phyloP scores from a whole-genome alignment of 192 early-diverging fungal genomes.

The Coemansia sp. region DNA sequence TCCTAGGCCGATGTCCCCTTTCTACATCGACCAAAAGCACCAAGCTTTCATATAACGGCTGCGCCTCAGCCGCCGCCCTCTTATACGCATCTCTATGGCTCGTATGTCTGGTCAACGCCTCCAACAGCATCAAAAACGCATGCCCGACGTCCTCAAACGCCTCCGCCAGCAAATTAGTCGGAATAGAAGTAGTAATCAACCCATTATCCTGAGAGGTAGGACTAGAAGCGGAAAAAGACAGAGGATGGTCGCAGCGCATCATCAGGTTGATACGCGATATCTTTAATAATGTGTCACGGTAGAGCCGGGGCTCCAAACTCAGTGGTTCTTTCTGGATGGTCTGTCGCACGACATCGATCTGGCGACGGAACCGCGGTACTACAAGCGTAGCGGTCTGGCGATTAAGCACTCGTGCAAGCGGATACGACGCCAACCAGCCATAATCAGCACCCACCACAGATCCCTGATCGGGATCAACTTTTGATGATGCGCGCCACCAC shows the following conservation, averaged over 20 bases:
- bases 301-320: constrained; percentile 51
- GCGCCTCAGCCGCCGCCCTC: constrained; percentile 35
- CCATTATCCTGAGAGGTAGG: not conserved
- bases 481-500: constrained; percentile 40
- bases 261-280: constrained; percentile 34
- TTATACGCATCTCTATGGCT: constrained; percentile 48
- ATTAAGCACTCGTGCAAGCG: constrained; percentile 44
- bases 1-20: not conserved
- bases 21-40: constrained; percentile 8
- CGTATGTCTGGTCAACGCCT: constrained; percentile 45
- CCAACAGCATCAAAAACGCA: constrained; percentile 48
- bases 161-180: constrained; percentile 6
- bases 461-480: not conserved
- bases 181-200: constrained; percentile 5
- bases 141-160: constrained; percentile 37
- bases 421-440: constrained; percentile 46
- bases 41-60: constrained; percentile 31
- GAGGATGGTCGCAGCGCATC: constrained; percentile 18
- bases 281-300: constrained; percentile 53
- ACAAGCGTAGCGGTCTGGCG: constrained; percentile 41
- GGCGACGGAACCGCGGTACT: constrained; percentile 43
- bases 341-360: constrained; percentile 43
- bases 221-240: constrained; percentile 10
- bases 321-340: constrained; percentile 49
- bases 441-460: constrained; percentile 26